A percentile compares a stretch with the other conserved stretches of the same genome.
phyloP scores from a whole-genome alignment of 306 rosid genomes.

The Cicer cuneatum region DNA sequence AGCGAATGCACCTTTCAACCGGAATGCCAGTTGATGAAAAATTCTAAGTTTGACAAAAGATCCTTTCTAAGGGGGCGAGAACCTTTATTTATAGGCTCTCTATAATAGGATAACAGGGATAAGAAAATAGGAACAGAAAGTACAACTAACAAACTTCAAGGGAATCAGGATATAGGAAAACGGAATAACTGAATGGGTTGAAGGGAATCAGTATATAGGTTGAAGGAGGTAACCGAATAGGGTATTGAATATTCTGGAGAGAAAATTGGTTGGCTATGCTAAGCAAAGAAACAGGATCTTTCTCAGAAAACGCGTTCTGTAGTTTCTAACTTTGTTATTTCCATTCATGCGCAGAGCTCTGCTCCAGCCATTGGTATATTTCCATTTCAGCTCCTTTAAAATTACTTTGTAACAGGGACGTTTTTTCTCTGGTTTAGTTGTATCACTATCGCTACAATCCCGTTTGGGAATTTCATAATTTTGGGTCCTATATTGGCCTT shows the following conservation, averaged over 20 bases:
- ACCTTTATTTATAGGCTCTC: too few relatives aligned
- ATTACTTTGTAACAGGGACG: background rate
- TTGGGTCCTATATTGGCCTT: slow-evolving; percentile 19
- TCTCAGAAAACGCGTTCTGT: background rate
- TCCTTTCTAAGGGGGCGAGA: too few relatives aligned
- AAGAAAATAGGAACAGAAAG: too few relatives aligned
- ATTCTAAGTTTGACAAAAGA: too few relatives aligned
- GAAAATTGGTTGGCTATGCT: too few relatives aligned
- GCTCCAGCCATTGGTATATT: background rate
- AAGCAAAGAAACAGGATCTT: too few relatives aligned
- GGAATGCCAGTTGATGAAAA: too few relatives aligned
- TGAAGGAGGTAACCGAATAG: background rate
- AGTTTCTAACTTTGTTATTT: background rate
- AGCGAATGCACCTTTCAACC: too few relatives aligned
- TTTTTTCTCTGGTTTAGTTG: background rate
- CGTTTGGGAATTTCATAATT: background rate
- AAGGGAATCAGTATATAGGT: background rate
- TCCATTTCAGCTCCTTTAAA: background rate
- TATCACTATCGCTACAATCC: background rate
- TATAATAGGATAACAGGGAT: too few relatives aligned
- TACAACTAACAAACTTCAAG: too few relatives aligned
- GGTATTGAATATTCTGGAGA: background rate
- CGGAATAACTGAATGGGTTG: background rate
- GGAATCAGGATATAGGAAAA: too few relatives aligned
- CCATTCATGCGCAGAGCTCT: background rate